phyloP scores from a whole-genome alignment of 331 rosid genomes.

The Malus hybrid region DNA sequence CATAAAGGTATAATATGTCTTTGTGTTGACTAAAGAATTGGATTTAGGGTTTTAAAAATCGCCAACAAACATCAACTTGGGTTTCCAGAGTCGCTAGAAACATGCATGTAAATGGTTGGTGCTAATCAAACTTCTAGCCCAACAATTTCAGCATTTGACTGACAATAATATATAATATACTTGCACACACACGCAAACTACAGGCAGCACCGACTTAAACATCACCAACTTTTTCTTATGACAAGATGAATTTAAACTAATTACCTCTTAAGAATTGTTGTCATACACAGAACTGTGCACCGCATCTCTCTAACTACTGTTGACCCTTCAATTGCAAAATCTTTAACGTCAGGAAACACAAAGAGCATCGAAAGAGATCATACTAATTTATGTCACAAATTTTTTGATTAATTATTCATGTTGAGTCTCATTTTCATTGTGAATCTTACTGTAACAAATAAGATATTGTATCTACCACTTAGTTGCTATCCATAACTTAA shows the following conservation, averaged over 20 bases:
- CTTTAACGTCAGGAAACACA: too few species aligned
- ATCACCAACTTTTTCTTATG: not conserved
- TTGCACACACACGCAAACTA: not conserved
- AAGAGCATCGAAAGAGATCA: not conserved
- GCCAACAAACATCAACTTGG: constrained; percentile 3
- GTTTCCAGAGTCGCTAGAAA: constrained; percentile 6
- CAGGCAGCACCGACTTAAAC: too few species aligned
- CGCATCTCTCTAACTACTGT: not conserved
- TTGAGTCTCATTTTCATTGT: not conserved
- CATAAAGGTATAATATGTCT: not conserved
- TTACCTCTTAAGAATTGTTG: not conserved
- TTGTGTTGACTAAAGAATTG: not conserved
- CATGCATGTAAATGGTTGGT: not conserved
- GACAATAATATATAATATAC: not conserved
- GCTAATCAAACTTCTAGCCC: not conserved
- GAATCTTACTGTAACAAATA: not conserved
- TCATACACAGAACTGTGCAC: not conserved
- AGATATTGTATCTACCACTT: not conserved
- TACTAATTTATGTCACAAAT: not conserved
- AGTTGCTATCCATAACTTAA: not conserved
- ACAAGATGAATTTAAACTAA: not conserved
- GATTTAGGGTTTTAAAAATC: constrained; percentile 1
- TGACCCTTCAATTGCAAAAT: too few species aligned
- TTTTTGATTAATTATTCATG: not conserved
- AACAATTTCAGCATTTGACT: not conserved